Evolutionary conservation across 805 yeast genomes (phyloP).

Genomic region (Candida tammaniensis): DNA sequence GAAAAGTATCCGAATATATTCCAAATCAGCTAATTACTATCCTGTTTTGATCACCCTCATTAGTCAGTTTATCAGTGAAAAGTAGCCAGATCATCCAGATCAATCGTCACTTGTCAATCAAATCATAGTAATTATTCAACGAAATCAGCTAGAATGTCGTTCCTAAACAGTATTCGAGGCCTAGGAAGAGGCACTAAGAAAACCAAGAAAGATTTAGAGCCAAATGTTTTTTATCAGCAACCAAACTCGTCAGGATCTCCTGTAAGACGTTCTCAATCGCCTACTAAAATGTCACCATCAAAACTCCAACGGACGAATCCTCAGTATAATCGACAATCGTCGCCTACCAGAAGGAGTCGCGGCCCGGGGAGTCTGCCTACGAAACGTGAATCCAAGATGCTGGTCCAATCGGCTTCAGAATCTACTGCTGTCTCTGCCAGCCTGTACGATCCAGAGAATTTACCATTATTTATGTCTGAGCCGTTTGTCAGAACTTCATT

Average conservation of each 20-base stretch:
- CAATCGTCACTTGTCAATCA: too few species aligned
- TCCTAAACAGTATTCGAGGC: constrained; percentile 46
- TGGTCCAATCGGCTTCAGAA: background rate
- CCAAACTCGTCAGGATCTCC: constrained; percentile 33
- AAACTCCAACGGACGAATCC: constrained; percentile 13
- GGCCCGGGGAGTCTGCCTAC: constrained; percentile 8
- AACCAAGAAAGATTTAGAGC: constrained; percentile 36
- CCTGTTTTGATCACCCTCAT: too few species aligned
- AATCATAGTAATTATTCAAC: too few species aligned
- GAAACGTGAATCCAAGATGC: constrained; percentile 1
- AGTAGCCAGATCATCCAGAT: too few species aligned
- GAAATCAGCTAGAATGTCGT: constrained; percentile 33
- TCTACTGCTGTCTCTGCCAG: background rate
- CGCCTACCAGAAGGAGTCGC: constrained; percentile 21
- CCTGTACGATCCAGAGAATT: constrained; percentile 9
- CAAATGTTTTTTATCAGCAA: constrained; percentile 26
- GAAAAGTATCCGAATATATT: too few species aligned
- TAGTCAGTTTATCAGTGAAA: too few species aligned
- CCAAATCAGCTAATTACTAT: too few species aligned
- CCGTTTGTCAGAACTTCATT: constrained; percentile 92
- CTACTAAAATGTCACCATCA: constrained; percentile 37
- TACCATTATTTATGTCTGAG: constrained; percentile 78
- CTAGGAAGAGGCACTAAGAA: constrained; percentile 46
- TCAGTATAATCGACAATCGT: constrained; percentile 13
- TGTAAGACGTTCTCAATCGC: constrained; percentile 34